Evolutionary conservation across 306 rosid species (phyloP), one percentile per base, ranked within the genome.

Genomic region (Quercus cerris): DNA sequence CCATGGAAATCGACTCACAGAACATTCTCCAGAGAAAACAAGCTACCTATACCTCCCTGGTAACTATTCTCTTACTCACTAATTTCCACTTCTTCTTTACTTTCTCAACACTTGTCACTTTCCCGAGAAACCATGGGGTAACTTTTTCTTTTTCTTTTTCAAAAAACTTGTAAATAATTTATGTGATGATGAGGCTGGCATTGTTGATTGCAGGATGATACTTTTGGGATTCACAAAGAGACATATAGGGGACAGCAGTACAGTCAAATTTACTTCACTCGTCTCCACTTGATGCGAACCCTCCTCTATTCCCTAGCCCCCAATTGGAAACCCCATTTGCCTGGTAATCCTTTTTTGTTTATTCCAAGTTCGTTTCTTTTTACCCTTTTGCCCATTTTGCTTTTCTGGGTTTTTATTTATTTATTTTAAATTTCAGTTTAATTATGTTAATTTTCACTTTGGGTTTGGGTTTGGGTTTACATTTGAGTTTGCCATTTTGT

Each of bases 261-360:
- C 87, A 91, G 99, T 79, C 98, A 95, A 31, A 90, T 95, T 59
- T 93, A 95, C 93, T 95, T 87, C 59, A 87, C 84, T 68, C 93
- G 98, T 46, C 99, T 95, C 64, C 96, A 88, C 81, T 64, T 95
- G 86, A 90, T 93, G 97, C 77, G 98, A 76, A 89, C 94, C 6
- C 85, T 95, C 25, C 83, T 95, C 68, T 87, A 86, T 75, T 90
- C 99, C 27, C 92, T 93, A 46, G 86, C 85, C 55, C 79, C 97
- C 9, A 77, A 79, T 23, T 87, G 97, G 98, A 93, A 91, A 82
- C 88, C 97, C 41, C 91, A 87, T 80, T 73, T 87, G 33, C 90
- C 94, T 23, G 97, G 99, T 95, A 80, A 56, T 61, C 71, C 3
- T 59, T 63, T 28, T 3, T 28, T 63, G 28, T 41, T 35, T 20